Evolutionary conservation across 2,329 filamentous ascomycete species (phyloP).

Genomic region (Cryphonectria parasitica): DNA sequence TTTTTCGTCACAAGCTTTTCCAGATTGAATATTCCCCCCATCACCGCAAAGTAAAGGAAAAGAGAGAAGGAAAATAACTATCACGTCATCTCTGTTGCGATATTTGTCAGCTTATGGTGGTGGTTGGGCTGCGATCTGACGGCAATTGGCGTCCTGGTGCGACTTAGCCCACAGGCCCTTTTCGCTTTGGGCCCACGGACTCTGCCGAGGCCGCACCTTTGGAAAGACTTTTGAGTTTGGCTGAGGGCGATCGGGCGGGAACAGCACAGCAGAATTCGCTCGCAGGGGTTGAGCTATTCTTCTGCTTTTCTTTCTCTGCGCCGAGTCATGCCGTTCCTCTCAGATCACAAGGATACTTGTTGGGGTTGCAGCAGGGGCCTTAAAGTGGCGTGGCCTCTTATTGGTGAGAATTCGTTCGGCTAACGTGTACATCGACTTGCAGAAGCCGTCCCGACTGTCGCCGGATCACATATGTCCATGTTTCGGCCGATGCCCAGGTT

Average conservation of each 20-base stretch:
- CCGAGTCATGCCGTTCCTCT: constrained; percentile 26
- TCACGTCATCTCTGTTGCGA: background rate
- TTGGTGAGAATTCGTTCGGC: constrained; percentile 36
- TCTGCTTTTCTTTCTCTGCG: background rate
- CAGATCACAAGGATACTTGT: constrained; percentile 18
- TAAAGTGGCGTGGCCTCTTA: constrained; percentile 25
- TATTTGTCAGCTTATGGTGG: constrained; percentile 14
- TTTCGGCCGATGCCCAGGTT: constrained; percentile 79
- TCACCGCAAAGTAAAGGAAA: background rate
- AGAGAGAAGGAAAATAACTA: background rate
- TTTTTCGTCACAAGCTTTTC: background rate
- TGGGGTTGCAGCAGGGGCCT: constrained; percentile 27
- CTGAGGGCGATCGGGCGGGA: background rate
- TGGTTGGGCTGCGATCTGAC: background rate
- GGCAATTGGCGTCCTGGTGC: constrained; percentile 2
- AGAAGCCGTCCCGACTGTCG: constrained; percentile 78
- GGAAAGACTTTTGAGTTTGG: constrained; percentile 10
- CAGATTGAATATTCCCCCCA: background rate
- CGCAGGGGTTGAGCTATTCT: background rate
- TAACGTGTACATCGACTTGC: constrained; percentile 41
- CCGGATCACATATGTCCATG: constrained; percentile 94
- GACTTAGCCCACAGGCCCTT: constrained; percentile 12
- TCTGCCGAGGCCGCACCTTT: constrained; percentile 6
- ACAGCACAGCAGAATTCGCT: background rate
- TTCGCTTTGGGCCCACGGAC: constrained; percentile 6